A percentile compares a stretch with the other conserved stretches of the same genome.
These are phyloP conservation scores for Cordyceps tenuipes DNA, from an alignment of 2,329 filamentous ascomycete genomes.

Conservation along the genomic window DNA sequence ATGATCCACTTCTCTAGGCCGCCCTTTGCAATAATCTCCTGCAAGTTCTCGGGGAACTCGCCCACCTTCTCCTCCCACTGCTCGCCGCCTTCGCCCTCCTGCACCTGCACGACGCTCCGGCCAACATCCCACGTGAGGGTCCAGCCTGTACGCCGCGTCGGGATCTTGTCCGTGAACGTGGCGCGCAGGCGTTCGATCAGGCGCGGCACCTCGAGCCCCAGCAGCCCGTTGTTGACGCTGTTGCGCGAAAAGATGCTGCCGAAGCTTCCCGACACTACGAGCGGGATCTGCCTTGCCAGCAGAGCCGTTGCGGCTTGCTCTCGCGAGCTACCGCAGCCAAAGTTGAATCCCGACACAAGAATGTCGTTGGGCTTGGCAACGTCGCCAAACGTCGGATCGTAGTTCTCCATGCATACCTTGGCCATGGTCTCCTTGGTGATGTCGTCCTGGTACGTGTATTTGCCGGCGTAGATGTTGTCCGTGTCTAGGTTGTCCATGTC, in stretches of 20 bases:
- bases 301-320: conserved; percentile 85
- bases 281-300: conserved; percentile 68
- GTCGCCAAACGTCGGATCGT: conserved; percentile 62
- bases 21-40: conserved; percentile 20
- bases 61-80: conserved; percentile 20
- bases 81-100: conserved; percentile 15
- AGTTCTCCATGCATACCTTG: conserved; percentile 88
- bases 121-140: conserved; percentile 27
- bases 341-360: conserved; percentile 79
- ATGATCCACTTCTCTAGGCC: conserved; percentile 17
- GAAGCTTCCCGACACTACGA: conserved; percentile 75
- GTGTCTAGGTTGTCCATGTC: conserved; percentile 81
- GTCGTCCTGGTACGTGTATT: conserved; percentile 87
- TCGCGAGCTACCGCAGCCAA: conserved; percentile 71
- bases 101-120: conserved; percentile 15
- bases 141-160: conserved; percentile 74
- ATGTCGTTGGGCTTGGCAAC: conserved; percentile 66
- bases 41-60: conserved; percentile 17
- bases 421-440: conserved; percentile 74
- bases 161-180: conserved; percentile 47
- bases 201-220: conserved; percentile 61
- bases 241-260: conserved; percentile 76
- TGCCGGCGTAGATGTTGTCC: conserved; percentile 73
- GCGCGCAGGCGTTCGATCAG: conserved; percentile 59
- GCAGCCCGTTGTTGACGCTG: conserved; percentile 68